Evolutionary conservation across 2,329 filamentous ascomycete species (phyloP), one percentile per base, ranked within the genome.

Genomic region (Nannizziopsis barbatae): DNA sequence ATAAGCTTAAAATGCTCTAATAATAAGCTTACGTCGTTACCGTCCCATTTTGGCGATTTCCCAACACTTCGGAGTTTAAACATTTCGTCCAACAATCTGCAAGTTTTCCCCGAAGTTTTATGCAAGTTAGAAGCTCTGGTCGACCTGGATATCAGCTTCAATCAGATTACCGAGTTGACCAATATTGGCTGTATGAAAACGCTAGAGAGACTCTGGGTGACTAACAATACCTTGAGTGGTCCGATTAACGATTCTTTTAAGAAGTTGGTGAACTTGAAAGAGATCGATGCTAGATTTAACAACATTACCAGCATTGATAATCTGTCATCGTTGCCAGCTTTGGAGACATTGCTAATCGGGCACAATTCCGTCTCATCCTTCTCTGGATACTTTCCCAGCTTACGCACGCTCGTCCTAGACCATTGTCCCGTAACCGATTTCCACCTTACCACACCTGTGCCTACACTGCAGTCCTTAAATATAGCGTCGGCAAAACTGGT

Each of bases 71-170:
- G 92, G 53, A 90, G 81, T 54, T 71, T 98, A 51, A 95, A 95
- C 60, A 74, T 98, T 42, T 95, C 90, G 1, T 98, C 92, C 1
- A 98, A 98, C 65, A 89, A 86, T 52, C 75, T 98, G 47, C 82
- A 83, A 49, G 78, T 78, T 36, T 94, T 98, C 54, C 92, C 92
- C 0, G 74, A 82, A 17, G 93, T 94, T 58, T 72, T 98, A 17
- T 90, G 87, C 65, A 76, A 86, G 18, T 71, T 98, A 15, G 80
- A 80, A 55, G 88, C 83, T 38, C 70, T 98, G 40, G 85, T 95
- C 10, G 90, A 98, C 62, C 77, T 98, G 36, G 92, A 98, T 60
- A 80, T 98, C 61, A 96, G 90, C 63, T 98, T 98, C 76, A 98
- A 98, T 62, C 79, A 82, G 36, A 95, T 98, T 53, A 77, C 78